phyloP scores from a whole-genome alignment of 176 grass and related monocot species.

The Rhynchospora tenuis region DNA sequence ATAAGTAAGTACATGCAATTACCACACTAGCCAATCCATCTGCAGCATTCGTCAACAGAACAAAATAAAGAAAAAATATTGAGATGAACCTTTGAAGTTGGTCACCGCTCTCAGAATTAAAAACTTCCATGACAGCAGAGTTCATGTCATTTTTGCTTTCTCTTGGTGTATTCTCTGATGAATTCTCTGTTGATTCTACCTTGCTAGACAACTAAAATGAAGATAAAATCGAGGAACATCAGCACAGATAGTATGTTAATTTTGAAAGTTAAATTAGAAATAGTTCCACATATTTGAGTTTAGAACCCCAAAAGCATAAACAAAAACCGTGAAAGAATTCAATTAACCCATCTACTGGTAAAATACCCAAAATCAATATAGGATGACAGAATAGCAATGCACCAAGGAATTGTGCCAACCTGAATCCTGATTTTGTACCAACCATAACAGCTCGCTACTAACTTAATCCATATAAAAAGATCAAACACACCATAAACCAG shows the following conservation, averaged over 20 bases:
- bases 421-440: neutral
- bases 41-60: neutral
- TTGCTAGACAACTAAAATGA: conserved; percentile 24
- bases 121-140: conserved; percentile 46
- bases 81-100: conserved; percentile 58
- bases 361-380: neutral
- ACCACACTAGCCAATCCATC: neutral
- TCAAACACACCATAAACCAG: conserved; percentile 18
- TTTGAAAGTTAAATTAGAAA: conserved; percentile 28
- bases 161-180: conserved; percentile 34
- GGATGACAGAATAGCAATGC: neutral
- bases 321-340: conserved; percentile 17
- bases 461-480: conserved; percentile 24
- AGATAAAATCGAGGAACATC: conserved; percentile 17
- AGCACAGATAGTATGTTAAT: conserved; percentile 29
- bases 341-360: conserved; percentile 19
- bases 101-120: conserved; percentile 43
- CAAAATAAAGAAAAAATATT: conserved; percentile 8
- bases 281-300: conserved; percentile 12
- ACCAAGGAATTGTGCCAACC: neutral
- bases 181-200: conserved; percentile 40
- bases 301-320: neutral
- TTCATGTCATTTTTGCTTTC: conserved; percentile 50
- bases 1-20: neutral
- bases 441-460: neutral